A percentile compares a stretch with the other conserved stretches of the same genome.
phyloP scores from a whole-genome alignment of 176 grass and related monocot species.

The Carex littledalei region DNA sequence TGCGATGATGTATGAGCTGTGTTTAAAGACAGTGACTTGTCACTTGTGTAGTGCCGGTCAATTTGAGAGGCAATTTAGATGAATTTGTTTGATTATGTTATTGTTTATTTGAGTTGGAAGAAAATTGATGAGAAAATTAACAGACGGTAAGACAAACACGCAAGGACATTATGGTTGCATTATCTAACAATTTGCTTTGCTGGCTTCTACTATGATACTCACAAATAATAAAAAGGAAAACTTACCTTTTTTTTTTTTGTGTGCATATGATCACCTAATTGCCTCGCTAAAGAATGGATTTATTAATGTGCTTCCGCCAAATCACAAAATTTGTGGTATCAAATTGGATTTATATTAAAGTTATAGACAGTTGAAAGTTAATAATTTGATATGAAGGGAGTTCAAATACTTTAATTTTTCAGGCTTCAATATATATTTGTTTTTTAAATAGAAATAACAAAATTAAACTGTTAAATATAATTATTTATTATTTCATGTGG shows the following conservation, averaged over 20 bases:
- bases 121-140: background rate
- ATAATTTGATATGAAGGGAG: background rate
- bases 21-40: background rate
- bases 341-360: background rate
- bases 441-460: too few species aligned
- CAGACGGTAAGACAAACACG: background rate
- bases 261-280: too few species aligned
- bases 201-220: background rate
- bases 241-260: too few species aligned
- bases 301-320: background rate
- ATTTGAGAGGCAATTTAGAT: background rate
- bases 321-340: background rate
- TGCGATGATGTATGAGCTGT: too few species aligned
- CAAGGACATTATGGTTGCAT: background rate
- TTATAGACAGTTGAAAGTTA: background rate
- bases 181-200: background rate
- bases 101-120: background rate
- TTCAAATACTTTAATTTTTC: too few species aligned
- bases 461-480: too few species aligned
- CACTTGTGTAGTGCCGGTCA: background rate
- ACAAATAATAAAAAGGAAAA: too few species aligned
- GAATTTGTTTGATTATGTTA: background rate
- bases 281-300: too few species aligned
- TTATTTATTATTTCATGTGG: too few species aligned
- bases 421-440: too few species aligned